A percentile compares a stretch with the other conserved stretches of the same genome.
Evolutionary conservation across 768 basidiomycete species (phyloP).

Genomic region (Ramaria sp.): DNA sequence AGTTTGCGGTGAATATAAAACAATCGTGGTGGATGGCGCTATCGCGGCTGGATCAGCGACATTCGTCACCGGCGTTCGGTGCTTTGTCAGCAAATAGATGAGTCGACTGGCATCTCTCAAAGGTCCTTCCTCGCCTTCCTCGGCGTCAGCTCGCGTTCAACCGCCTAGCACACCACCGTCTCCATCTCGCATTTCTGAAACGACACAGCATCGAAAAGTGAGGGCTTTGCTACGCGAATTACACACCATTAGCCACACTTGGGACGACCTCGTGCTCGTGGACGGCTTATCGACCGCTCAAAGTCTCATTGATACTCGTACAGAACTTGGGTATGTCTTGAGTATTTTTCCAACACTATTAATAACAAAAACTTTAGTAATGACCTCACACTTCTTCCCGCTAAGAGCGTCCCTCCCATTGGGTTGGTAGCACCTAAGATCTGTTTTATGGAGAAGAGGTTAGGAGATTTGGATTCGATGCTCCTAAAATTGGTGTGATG

Average conservation of each 20-base stretch:
- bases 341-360: not conserved
- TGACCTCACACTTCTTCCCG: constrained; percentile 41
- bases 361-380: constrained; percentile 31
- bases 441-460: constrained; percentile 52
- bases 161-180: constrained; percentile 31
- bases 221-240: constrained; percentile 60
- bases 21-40: too few relatives aligned
- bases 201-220: constrained; percentile 74
- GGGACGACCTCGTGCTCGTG: constrained; percentile 73
- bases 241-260: constrained; percentile 48
- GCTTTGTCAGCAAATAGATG: constrained; percentile 20
- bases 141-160: constrained; percentile 46
- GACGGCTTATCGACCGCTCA: constrained; percentile 73
- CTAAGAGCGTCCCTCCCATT: constrained; percentile 41
- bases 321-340: constrained; percentile 68
- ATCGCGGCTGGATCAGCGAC: too few relatives aligned
- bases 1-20: too few relatives aligned
- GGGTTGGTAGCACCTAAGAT: constrained; percentile 58
- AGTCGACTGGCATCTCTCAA: constrained; percentile 66
- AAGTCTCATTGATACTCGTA: constrained; percentile 63
- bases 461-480: constrained; percentile 47
- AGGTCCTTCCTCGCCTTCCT: constrained; percentile 65
- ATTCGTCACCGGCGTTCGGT: too few relatives aligned
- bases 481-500: constrained; percentile 53
- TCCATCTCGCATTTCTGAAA: constrained; percentile 38